Percentiles rank a stretch among this genome's conserved stretches.
Conservation (phyloP, 1,139 yeast genomes). For the Suhomyces anneliseae region DNA sequence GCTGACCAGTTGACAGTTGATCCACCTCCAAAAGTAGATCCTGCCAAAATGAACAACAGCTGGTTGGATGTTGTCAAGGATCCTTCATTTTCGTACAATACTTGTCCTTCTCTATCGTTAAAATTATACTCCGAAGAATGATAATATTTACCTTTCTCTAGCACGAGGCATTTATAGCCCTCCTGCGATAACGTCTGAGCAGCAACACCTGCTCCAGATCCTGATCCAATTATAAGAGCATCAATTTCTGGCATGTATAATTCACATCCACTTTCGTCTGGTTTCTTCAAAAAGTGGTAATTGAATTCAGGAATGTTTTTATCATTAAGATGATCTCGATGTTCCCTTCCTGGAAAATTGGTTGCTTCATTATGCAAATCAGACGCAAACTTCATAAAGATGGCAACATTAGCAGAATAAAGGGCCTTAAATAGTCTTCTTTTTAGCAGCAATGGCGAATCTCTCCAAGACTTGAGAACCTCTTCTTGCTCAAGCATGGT, state of each 20-base stretch:
- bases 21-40: slow-evolving; percentile 62
- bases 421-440: slow-evolving; percentile 33
- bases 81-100: slow-evolving; percentile 47
- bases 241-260: slow-evolving; percentile 42
- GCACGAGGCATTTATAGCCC: slow-evolving; percentile 48
- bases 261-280: slow-evolving; percentile 30
- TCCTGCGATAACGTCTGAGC: slow-evolving; percentile 49
- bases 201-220: slow-evolving; percentile 59
- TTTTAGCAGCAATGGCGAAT: slow-evolving; percentile 32
- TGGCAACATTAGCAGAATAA: slow-evolving; percentile 23
- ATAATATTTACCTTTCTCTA: slow-evolving; percentile 55
- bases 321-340: slow-evolving; percentile 25
- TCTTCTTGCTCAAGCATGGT: slow-evolving; percentile 27
- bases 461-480: slow-evolving; percentile 38
- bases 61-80: slow-evolving; percentile 34
- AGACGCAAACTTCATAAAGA: slow-evolving; percentile 27
- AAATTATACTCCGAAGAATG: slow-evolving; percentile 37
- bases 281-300: slow-evolving; percentile 36
- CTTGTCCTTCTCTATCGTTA: slow-evolving; percentile 40
- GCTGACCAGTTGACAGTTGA: slow-evolving; percentile 67
- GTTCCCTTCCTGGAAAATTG: slow-evolving; percentile 37
- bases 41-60: slow-evolving; percentile 47
- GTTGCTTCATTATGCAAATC: slow-evolving; percentile 36
- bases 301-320: slow-evolving; percentile 31
- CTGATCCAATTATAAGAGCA: slow-evolving; percentile 56